Evolutionary conservation across 352 stramenopile species (phyloP).

Genomic region (Phytophthora pistaciae): DNA sequence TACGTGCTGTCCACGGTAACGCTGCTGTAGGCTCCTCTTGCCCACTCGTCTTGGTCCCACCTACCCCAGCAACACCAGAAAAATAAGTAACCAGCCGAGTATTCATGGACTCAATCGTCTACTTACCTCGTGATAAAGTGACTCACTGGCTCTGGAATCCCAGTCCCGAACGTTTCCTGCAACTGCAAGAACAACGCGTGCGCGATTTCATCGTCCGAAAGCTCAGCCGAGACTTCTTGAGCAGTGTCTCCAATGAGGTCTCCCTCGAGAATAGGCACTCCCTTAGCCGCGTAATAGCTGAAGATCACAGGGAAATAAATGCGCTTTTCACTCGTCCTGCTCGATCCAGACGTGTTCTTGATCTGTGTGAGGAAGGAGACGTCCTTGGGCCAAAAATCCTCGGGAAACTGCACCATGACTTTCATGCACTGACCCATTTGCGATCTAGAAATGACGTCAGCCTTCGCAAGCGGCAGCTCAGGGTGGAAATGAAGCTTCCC

Average conservation of each 20-base stretch:
- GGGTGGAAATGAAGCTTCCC: slow-evolving; percentile 51
- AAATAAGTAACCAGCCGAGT: not conserved
- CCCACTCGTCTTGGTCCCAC: slow-evolving; percentile 67
- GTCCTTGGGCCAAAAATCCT: slow-evolving; percentile 60
- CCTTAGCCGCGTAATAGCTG: slow-evolving; percentile 60
- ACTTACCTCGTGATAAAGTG: slow-evolving; percentile 59
- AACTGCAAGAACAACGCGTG: slow-evolving; percentile 48
- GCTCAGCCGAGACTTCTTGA: slow-evolving; percentile 30
- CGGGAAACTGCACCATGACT: slow-evolving; percentile 68
- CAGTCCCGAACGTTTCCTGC: slow-evolving; percentile 43
- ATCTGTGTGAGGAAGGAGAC: slow-evolving; percentile 54
- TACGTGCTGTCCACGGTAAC: slow-evolving; percentile 64
- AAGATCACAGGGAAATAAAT: slow-evolving; percentile 66
- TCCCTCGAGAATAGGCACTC: slow-evolving; percentile 56
- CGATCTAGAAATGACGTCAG: slow-evolving; percentile 47
- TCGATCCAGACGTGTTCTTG: not conserved
- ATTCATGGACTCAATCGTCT: not conserved
- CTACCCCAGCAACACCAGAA: slow-evolving; percentile 13
- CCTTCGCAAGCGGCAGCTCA: slow-evolving; percentile 50
- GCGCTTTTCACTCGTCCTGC: not conserved
- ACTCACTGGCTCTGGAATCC: slow-evolving; percentile 40
- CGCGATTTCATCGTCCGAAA: slow-evolving; percentile 53
- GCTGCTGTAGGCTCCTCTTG: slow-evolving; percentile 68
- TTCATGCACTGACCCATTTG: slow-evolving; percentile 81
- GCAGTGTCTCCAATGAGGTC: slow-evolving; percentile 58